Evolutionary conservation across 352 stramenopile species (phyloP).

Genomic region (Phytophthora podocarpi): DNA sequence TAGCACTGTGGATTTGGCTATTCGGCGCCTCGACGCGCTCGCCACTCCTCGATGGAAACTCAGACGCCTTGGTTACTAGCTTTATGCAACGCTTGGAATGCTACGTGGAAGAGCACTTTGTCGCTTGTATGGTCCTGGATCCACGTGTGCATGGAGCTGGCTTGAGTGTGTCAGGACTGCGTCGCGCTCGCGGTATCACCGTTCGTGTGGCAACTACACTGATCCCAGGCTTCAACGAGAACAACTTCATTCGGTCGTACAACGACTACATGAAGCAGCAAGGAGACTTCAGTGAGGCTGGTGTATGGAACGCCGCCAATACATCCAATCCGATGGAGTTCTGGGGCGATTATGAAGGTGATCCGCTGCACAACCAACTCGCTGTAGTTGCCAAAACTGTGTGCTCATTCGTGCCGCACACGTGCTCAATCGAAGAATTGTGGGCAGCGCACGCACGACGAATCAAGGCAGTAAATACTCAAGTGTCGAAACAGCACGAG

Average conservation of each 20-base stretch:
- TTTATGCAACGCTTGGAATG: constrained; percentile 36
- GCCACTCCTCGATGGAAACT: constrained; percentile 29
- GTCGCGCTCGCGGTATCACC: constrained; percentile 33
- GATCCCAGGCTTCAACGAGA: constrained; percentile 35
- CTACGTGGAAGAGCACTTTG: constrained; percentile 44
- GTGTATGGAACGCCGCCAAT: constrained; percentile 42
- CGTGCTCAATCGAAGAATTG: constrained; percentile 34
- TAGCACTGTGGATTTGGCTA: constrained; percentile 44
- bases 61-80: constrained; percentile 14
- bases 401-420: constrained; percentile 38
- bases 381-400: constrained; percentile 35
- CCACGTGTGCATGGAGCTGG: constrained; percentile 42
- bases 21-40: constrained; percentile 36
- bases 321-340: constrained; percentile 41
- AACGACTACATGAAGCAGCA: constrained; percentile 52
- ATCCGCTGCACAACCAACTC: constrained; percentile 38
- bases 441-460: constrained; percentile 21
- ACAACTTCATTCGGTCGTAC: constrained; percentile 46
- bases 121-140: constrained; percentile 42
- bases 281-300: constrained; percentile 39
- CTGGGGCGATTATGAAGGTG: constrained; percentile 46
- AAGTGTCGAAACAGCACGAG: constrained; percentile 15
- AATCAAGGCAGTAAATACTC: neutral
- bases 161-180: constrained; percentile 43
- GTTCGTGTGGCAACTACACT: constrained; percentile 31